phyloP scores from a whole-genome alignment of 164 flowering plant genomes.

The Litsea cubeba region DNA sequence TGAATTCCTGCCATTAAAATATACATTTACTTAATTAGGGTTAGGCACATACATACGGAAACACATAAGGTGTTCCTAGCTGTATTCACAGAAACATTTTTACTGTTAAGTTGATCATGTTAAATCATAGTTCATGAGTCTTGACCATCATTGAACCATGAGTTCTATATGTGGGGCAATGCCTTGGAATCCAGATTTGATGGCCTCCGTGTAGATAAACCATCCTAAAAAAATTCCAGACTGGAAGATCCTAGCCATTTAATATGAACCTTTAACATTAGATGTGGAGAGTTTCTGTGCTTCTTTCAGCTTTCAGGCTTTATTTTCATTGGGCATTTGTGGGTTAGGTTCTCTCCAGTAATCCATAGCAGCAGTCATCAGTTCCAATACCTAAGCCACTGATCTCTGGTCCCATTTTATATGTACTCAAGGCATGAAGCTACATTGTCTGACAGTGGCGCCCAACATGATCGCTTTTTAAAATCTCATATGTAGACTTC shows the following conservation, averaged over 20 bases:
- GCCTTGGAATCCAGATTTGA: no score
- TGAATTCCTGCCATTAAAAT: not conserved
- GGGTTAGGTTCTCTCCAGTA: not conserved
- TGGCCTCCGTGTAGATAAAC: no score
- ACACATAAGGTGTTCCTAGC: not conserved
- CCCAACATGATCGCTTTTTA: no score
- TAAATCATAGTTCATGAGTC: no score
- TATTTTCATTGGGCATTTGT: not conserved
- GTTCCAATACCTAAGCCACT: not conserved
- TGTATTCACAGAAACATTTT: no score
- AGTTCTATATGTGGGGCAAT: no score
- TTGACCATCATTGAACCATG: no score
- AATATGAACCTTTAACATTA: no score
- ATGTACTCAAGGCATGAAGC: not conserved
- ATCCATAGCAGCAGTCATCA: not conserved
- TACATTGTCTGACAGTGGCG: not conserved
- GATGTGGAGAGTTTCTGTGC: no score
- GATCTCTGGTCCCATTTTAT: not conserved
- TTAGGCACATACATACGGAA: no score
- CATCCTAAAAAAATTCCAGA: no score
- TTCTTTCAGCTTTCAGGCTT: not conserved
- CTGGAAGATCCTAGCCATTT: no score
- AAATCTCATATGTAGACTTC: not conserved
- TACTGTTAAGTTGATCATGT: not conserved
- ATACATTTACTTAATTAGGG: not conserved